Base-by-base conservation (phyloP, 768 basidiomycete species). In the Kwoniella europaea region DNA sequence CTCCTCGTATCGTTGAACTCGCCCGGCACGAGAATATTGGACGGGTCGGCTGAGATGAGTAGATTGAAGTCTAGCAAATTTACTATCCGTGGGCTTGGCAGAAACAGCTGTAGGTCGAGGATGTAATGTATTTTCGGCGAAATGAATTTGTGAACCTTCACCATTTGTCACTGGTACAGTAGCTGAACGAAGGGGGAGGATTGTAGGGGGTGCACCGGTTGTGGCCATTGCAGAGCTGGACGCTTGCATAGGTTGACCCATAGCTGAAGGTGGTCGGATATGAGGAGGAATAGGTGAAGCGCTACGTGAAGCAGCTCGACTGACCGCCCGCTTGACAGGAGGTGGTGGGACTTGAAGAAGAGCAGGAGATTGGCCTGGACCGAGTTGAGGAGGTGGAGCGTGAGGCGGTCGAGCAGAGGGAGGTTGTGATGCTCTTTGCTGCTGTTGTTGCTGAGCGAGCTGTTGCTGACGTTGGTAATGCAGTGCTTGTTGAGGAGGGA, bases 301-400 rank as follows among this genome's bases (percentile, higher is more conserved):
- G 27, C 68, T 70, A 7, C 68, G 54, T n/a, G 68, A 70, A 13
- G 60, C 57, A 20, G 62, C 62, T 58, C 62, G 41, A 43, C 68
- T 70, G 20, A 43, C 63, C 10, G 68, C 58, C 10, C 68, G 62
- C 41, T 65, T 70, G 20, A 67, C 56, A 41, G 68, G 63, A 42
- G 68, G 68, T 22, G 68, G 68, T 4, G 68, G 68, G 16, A 70
- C 68, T 60, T 70, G 68, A 27, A 70, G 68, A 10, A 64, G 44
- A 46, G 68, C 68, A 24, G 68, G 68, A 13, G 62, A 64, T 57
- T 70, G 68, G 15, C 63, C 56, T 35, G 60, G 67, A 43, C 56
- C 43, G 16, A 59, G n/a, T 24, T 68, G 67, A 35, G 67, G 60
- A 16, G 60, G 67, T 10, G 53, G 27, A 29, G 60, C 67, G 22